Conservation (phyloP, 306 rosid species). For the Sesbania bispinosa region DNA sequence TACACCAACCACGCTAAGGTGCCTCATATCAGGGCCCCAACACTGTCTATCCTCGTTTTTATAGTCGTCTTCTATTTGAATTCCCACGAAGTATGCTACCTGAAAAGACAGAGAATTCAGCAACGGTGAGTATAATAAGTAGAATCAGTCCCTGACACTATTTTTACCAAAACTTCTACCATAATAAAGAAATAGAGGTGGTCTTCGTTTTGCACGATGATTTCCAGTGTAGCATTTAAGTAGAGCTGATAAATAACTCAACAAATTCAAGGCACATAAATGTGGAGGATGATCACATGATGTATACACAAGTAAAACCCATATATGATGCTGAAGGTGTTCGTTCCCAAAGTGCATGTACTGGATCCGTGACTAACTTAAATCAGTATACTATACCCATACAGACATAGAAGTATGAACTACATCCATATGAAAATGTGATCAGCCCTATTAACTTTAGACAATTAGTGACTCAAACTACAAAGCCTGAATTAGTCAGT, state of each 20-base stretch:
- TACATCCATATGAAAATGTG: neutral
- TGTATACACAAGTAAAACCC: neutral
- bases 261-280: slow-evolving; percentile 6
- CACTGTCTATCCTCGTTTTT: slow-evolving; percentile 45
- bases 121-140: neutral
- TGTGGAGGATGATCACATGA: slow-evolving; percentile 20
- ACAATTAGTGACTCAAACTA: slow-evolving; percentile 4
- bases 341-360: slow-evolving; percentile 19
- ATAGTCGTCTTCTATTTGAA: slow-evolving; percentile 70
- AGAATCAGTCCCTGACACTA: neutral
- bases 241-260: neutral
- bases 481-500: neutral
- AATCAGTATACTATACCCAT: neutral
- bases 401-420: neutral
- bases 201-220: neutral
- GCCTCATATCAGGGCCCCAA: slow-evolving; percentile 69
- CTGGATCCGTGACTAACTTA: slow-evolving; percentile 7
- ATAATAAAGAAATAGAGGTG: neutral
- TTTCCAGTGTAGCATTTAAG: neutral
- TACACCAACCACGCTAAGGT: slow-evolving; percentile 77
- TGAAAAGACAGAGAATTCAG: slow-evolving; percentile 29
- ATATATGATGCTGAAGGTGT: neutral
- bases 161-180: neutral
- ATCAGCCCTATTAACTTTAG: neutral
- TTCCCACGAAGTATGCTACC: slow-evolving; percentile 88